A percentile compares a stretch with the other conserved stretches of the same genome.
Evolutionary conservation across 176 grass and related monocot species (phyloP).

Genomic region (Aegilops tauschii): DNA sequence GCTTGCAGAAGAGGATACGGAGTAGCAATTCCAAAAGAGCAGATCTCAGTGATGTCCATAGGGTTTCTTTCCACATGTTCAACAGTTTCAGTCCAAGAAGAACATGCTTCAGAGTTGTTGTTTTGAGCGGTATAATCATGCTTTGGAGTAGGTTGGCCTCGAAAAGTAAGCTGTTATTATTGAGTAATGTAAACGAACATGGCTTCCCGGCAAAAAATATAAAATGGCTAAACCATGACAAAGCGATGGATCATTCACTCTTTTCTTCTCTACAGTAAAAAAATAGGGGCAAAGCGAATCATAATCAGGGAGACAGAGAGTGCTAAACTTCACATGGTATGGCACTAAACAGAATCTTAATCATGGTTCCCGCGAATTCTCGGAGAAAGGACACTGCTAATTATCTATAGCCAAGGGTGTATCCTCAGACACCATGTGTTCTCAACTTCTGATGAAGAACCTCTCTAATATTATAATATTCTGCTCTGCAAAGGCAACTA

Average conservation of each 20-base stretch:
- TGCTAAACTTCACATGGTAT: not conserved
- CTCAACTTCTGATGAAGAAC: not conserved
- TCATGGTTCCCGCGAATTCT: not conserved
- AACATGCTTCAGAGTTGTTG: not conserved
- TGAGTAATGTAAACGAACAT: not conserved
- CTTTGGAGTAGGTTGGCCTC: not conserved
- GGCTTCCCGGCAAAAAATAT: not conserved
- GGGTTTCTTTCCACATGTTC: not conserved
- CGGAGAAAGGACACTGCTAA: not conserved
- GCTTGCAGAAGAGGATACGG: not conserved
- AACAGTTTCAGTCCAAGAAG: not conserved
- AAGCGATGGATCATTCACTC: not conserved
- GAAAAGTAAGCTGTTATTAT: not conserved
- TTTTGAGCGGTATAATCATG: not conserved
- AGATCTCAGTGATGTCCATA: not conserved
- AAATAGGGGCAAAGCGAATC: not conserved
- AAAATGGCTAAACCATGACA: slow-evolving; percentile 8
- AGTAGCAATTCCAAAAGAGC: no score
- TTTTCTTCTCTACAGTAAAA: not conserved
- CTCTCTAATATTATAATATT: not conserved
- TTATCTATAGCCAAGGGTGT: not conserved
- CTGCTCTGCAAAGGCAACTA: slow-evolving; percentile 19
- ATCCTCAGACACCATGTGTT: slow-evolving; percentile 3
- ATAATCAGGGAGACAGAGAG: not conserved
- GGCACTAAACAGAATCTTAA: not conserved